Percentiles rank a stretch among this genome's conserved stretches.
Evolutionary conservation across 164 flowering plant species (phyloP).

Genomic region (Euptelea pleiosperma): DNA sequence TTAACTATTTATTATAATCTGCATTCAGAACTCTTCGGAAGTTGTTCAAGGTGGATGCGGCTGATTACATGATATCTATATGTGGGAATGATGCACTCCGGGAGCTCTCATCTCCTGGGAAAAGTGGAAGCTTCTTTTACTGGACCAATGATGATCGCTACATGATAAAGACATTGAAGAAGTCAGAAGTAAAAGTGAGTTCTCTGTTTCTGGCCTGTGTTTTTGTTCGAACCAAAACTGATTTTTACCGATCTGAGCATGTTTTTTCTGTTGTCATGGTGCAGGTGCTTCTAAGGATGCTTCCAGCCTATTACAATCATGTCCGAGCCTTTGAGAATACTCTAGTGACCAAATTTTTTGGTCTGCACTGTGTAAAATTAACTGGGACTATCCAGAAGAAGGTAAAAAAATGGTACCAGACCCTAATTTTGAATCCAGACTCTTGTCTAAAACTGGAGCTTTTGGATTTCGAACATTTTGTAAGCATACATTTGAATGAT

Average conservation of each 20-base stretch:
- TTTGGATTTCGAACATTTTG: background rate
- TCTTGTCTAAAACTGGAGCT: background rate
- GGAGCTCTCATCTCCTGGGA: constrained; percentile 85
- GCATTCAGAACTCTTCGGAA: constrained; percentile 62
- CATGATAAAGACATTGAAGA: constrained; percentile 92
- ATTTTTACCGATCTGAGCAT: background rate
- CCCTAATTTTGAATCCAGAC: background rate
- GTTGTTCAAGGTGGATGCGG: constrained; percentile 77
- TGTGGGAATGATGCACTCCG: constrained; percentile 87
- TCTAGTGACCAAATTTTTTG: constrained; percentile 55
- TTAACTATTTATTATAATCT: too few relatives aligned
- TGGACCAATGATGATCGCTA: constrained; percentile 78
- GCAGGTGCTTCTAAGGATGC: constrained; percentile 67
- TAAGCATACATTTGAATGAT: constrained; percentile 6
- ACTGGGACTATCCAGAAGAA: constrained; percentile 57
- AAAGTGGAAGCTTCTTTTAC: constrained; percentile 91
- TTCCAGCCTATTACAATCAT: constrained; percentile 65
- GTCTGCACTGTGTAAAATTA: constrained; percentile 65
- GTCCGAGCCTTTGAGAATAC: constrained; percentile 60
- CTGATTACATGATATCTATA: constrained; percentile 81
- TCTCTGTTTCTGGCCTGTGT: too few relatives aligned
- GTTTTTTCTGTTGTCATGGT: constrained; percentile 1
- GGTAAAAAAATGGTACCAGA: constrained; percentile 23
- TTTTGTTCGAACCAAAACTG: background rate
- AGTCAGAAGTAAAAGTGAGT: constrained; percentile 73